A percentile compares a stretch with the other conserved stretches of the same genome.
Evolutionary conservation across 305 asterid species (phyloP).

Genomic region (Fraxinus ornus): DNA sequence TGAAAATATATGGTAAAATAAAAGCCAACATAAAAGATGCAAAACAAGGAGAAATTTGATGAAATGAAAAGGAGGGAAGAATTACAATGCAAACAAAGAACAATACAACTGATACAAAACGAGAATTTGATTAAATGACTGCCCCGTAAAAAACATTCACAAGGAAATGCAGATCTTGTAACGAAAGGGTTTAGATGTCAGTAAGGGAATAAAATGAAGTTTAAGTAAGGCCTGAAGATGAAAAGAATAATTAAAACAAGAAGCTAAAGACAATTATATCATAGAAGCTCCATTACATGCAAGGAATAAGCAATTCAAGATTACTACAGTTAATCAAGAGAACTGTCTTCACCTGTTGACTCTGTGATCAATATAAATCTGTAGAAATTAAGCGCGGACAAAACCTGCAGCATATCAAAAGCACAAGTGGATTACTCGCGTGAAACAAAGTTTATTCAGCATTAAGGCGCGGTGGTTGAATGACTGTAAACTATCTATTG

Average conservation of each 20-base stretch:
- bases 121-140: not conserved
- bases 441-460: constrained; percentile 12
- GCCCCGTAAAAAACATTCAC: not conserved
- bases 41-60: not conserved
- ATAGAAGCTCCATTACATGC: not conserved
- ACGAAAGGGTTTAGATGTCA: not conserved
- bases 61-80: not conserved
- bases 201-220: not conserved
- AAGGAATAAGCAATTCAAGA: constrained; percentile 8
- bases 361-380: constrained; percentile 74
- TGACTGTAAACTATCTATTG: not conserved
- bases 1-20: too few species aligned
- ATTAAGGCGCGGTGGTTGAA: not conserved
- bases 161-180: not conserved
- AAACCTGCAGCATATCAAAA: constrained; percentile 55
- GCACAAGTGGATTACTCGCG: constrained; percentile 8
- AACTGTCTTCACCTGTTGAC: constrained; percentile 51
- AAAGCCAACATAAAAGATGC: not conserved
- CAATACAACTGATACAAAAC: not conserved
- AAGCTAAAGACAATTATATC: not conserved
- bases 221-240: not conserved
- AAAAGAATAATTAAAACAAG: not conserved
- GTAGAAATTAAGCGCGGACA: constrained; percentile 81
- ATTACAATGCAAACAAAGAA: not conserved
- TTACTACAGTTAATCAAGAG: constrained; percentile 3